Percentiles rank a stretch among this genome's conserved stretches.
phyloP scores from a whole-genome alignment of 2,329 filamentous ascomycete genomes.

The Apiospora aurea region DNA sequence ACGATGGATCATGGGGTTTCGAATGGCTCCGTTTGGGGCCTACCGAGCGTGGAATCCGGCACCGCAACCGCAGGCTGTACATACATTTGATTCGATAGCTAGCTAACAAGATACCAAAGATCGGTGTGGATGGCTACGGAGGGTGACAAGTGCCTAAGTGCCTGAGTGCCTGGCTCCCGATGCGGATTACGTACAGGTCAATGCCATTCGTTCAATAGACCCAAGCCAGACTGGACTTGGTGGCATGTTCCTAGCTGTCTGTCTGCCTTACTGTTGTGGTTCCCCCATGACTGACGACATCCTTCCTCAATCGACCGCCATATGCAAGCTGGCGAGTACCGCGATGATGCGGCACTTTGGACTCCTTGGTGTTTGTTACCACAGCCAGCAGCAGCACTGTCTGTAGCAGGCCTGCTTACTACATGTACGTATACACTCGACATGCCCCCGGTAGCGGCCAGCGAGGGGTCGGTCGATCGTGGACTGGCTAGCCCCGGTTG shows the following conservation, averaged over 20 bases:
- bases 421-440: neutral
- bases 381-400: neutral
- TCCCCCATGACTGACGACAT: neutral
- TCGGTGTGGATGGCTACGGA: neutral
- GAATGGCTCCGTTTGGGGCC: neutral
- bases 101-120: slow-evolving; percentile 3
- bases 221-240: no score
- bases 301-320: neutral
- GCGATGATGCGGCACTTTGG: no score
- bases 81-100: neutral
- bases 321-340: no score
- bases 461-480: neutral
- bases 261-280: no score
- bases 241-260: no score
- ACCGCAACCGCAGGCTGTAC: neutral
- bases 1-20: slow-evolving; percentile 15
- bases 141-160: neutral
- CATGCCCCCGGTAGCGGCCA: neutral
- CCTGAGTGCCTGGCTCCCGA: neutral
- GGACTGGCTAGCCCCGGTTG: slow-evolving; percentile 10
- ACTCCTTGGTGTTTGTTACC: no score
- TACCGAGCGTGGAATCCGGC: neutral
- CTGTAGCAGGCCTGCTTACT: neutral
- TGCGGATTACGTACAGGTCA: slow-evolving; percentile 15
- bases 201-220: neutral